Evolutionary conservation across 2,329 filamentous ascomycete genomes (phyloP).

Genomic region (Sporothrix curviconia): DNA sequence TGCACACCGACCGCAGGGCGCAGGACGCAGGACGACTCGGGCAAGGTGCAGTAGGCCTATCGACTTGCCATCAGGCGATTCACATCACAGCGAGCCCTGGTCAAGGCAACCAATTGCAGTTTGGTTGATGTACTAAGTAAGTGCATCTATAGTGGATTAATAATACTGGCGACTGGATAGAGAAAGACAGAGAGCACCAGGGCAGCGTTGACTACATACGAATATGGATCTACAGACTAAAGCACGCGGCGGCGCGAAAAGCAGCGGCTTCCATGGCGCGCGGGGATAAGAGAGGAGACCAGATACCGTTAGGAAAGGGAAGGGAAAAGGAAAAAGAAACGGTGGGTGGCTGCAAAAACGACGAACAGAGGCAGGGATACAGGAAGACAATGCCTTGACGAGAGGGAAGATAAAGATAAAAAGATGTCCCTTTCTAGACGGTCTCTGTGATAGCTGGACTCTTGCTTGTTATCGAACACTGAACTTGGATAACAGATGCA

Average conservation of each 20-base stretch:
- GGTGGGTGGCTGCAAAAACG: too few species aligned
- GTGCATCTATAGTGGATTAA: too few species aligned
- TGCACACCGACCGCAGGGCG: not conserved
- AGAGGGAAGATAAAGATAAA: not conserved
- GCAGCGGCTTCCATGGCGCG: not conserved
- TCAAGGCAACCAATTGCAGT: too few species aligned
- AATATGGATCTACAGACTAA: not conserved
- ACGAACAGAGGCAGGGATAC: not conserved
- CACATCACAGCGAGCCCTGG: too few species aligned
- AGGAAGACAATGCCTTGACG: not conserved
- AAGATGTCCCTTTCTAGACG: too few species aligned
- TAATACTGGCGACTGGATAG: too few species aligned
- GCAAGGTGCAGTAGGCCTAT: not conserved
- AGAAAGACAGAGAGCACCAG: not conserved
- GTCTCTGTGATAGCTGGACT: too few species aligned
- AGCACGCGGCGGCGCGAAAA: not conserved
- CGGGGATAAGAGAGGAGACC: not conserved
- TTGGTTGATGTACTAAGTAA: too few species aligned
- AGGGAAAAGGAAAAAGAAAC: not conserved
- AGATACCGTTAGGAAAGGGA: not conserved
- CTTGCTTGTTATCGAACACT: too few species aligned
- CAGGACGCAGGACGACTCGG: not conserved
- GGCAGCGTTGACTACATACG: not conserved
- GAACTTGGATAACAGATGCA: too few species aligned
- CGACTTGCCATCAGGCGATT: too few species aligned